phyloP scores from a whole-genome alignment of 371 early-diverging fungal genomes.

The Saksenaea oblongispora region DNA sequence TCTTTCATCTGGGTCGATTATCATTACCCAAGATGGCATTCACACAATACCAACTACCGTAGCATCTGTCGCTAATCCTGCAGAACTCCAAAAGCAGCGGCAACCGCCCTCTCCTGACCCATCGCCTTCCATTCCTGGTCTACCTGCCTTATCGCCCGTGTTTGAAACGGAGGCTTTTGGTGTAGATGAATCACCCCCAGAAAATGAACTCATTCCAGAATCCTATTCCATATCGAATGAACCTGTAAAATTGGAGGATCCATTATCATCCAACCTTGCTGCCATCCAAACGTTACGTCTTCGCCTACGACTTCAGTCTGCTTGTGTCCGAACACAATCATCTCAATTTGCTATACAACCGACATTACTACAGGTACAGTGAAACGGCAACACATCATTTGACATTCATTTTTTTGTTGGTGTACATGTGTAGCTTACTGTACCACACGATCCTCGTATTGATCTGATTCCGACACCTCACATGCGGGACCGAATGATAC shows the following conservation, averaged over 20 bases:
- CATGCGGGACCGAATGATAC: constrained; percentile 65
- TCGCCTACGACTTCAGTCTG: constrained; percentile 38
- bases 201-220: background rate
- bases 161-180: background rate
- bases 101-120: background rate
- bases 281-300: constrained; percentile 46
- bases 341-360: constrained; percentile 43
- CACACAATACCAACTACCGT: constrained; percentile 11
- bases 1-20: constrained; percentile 32
- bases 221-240: background rate
- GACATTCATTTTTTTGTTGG: constrained; percentile 6
- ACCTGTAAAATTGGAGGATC: constrained; percentile 20
- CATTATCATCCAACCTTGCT: constrained; percentile 37
- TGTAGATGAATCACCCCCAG: background rate
- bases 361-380: constrained; percentile 46
- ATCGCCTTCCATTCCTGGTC: background rate
- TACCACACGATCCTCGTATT: constrained; percentile 64
- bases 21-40: constrained; percentile 34
- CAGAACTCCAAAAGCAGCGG: background rate
- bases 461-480: constrained; percentile 62
- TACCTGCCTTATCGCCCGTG: constrained; percentile 8
- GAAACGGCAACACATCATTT: constrained; percentile 6
- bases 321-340: constrained; percentile 32
- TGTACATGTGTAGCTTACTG: constrained; percentile 32
- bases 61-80: background rate